Evolutionary conservation across 2,329 filamentous ascomycete species (phyloP), one percentile per base, ranked within the genome.

Genomic region (Fusarium sp.): DNA sequence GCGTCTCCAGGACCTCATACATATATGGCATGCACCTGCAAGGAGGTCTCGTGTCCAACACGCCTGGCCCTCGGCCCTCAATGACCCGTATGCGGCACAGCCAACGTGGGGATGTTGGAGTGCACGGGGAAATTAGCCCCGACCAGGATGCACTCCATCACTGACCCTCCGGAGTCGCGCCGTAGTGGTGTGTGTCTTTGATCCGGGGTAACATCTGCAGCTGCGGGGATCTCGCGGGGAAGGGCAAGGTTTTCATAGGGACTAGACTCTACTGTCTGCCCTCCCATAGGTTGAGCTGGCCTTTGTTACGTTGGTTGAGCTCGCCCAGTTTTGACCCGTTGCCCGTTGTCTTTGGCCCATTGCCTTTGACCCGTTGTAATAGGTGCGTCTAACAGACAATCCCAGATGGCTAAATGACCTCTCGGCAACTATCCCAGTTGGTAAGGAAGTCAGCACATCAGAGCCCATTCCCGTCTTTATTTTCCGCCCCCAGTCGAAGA

Each of bases 361-460:
- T n/a, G n/a, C n/a, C 33, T 53, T n/a, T 50, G 31, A 17, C 33
- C 38, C 23, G 6, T 32, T 60, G 45, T 42, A 19, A 67, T 66
- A 66, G 61, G 65, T 53, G 65, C 65, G 65, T 53, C 38, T 63
- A 63, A 46, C 13, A 15, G 11, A 25, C 17, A 13, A 55, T 63
- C 64, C 64, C 64, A 67, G 64, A 60, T 57, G 64, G 48, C 64
- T 65, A 67, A 63, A 61, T 60, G 48, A 32, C 47, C 27, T 48
- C 8, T 49, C 42, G 31, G 45, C 39, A 29, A 39, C 44, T 49
- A 38, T 46, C 15, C 41, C 10, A 58, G 11, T 33, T 38, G 23
- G 54, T 27, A 42, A 64, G 42, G 47, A 50, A 49, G n/a, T 48
- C 44, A 66, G 53, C 31, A 35, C 39, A 35, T 17, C 49, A 47